Base-by-base conservation (phyloP, 805 yeast species). In the Candida ortonii region DNA sequence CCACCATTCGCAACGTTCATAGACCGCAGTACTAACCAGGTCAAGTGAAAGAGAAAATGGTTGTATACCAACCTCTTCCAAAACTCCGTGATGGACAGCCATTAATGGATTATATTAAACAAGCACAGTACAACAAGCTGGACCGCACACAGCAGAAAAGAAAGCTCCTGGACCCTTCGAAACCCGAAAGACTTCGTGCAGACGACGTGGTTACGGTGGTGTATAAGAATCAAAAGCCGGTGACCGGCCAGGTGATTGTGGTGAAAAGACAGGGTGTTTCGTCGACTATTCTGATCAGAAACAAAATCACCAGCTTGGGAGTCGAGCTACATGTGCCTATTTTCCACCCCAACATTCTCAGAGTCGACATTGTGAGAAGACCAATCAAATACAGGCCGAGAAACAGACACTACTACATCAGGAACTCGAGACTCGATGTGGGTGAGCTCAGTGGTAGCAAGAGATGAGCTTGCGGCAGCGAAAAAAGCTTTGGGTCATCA, bases 341-440 rank as follows among this genome's bases (percentile, higher is more conserved):
- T 16, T 90, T 71, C 67, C 83, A 82, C 43, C 96, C 97, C 6
- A 68, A 77, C 35, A 71, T 93, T 36, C 74, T 78, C 43, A 76
- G 81, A 59, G 70, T 90, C 34, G 97, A 89, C 61, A 60, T 88
- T 24, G 61, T 90, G 43, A 73, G 84, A 61, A 80, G 80, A 61
- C 90, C 95, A 23, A 61, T 65, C 44, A 75, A 73, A 53, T 80
- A 86, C 61, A 77, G 83, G 68, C 69, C 72, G 43, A 78, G 95
- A 74, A 77, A 78, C 64, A 90, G 86, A 70, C 90, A 87, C 51
- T 89, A 82, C 71, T 93, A 86, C 64, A 83, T 93, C 55, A 83
- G 96, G 66, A 82, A 74, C 60, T 70, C 81, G 33, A 79, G 76
- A 54, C 64, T 79, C 59, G 95, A 85, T 60, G 89, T 81, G 31